Conservation (phyloP, 208 protist species). For the Wallacemonas rigidus region DNA sequence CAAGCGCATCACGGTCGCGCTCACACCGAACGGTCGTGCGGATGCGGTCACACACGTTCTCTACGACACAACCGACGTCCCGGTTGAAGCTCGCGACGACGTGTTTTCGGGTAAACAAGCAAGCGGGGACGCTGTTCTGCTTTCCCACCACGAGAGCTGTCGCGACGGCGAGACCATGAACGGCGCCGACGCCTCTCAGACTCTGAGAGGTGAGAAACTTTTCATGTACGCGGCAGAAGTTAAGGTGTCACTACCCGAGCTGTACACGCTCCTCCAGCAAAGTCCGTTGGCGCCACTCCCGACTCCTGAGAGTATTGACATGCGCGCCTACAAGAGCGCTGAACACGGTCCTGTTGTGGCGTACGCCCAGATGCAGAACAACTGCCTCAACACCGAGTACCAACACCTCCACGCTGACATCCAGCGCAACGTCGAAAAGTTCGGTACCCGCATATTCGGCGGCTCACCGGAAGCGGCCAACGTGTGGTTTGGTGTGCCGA, state of each 20-base stretch:
- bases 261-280: constrained; percentile 65
- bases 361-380: constrained; percentile 92
- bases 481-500: constrained; percentile 87
- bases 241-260: constrained; percentile 70
- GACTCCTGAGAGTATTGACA: constrained; percentile 56
- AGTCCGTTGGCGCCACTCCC: constrained; percentile 37
- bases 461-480: constrained; percentile 82
- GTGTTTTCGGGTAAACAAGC: constrained; percentile 23
- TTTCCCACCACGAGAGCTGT: constrained; percentile 3
- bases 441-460: constrained; percentile 73
- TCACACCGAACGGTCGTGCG: constrained; percentile 91
- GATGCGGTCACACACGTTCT: constrained; percentile 87
- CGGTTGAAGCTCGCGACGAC: constrained; percentile 18
- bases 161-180: constrained; percentile 8
- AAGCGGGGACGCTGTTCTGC: constrained; percentile 14
- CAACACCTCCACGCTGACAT: constrained; percentile 71
- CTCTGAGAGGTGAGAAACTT: constrained; percentile 50
- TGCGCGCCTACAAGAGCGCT: constrained; percentile 37
- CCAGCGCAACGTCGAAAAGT: constrained; percentile 44
- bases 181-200: background rate
- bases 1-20: constrained; percentile 77
- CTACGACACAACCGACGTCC: constrained; percentile 45
- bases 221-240: constrained; percentile 86
- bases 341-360: constrained; percentile 42
- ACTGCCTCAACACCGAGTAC: constrained; percentile 86